Evolutionary conservation across 495 filamentous ascomycete genomes (phyloP), one percentile per base, ranked within the genome.

Genomic region (Penicillium goetzii): DNA sequence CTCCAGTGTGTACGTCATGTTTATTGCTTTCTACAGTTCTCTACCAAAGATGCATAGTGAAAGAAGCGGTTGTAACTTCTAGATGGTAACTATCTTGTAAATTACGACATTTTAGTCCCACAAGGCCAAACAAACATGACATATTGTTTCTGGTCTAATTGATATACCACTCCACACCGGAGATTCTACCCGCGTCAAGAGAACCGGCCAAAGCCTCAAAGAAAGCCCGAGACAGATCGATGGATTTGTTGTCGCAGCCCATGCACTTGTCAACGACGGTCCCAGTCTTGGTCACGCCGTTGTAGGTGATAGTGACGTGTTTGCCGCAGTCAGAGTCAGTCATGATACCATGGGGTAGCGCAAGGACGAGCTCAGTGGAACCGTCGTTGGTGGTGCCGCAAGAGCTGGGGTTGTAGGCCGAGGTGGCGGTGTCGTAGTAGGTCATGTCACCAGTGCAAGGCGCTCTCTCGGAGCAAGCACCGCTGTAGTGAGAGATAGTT

Each of bases 251-350:
- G 60, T 74, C 59, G 70, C 91, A 92, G 69, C 89, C 88, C 72
- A 83, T 84, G 81, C 91, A 93, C 78, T 90, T 90, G 82, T 93
- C 91, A 41, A 85, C 85, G 50, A 92, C 84, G 12, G 58, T 80
- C 33, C 84, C 89, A 4, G 63, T 80, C 51, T 71, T 68, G n/a
- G 83, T 83, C 73, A 84, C 85, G 74, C 87, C 88, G 33, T 74
- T 71, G 64, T 79, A 77, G 23, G 64, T 74, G 77, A 93, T 84
- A 36, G 82, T 86, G 71, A 91, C 86, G 40, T 73, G 83, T 76
- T 84, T 83, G 71, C 85, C 87, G 75, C 91, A 93, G 75, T 83
- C 83, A 43, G 80, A 78, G 73, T 92, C 77, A 30, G 62, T 84
- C 84, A 89, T 84, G 77, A 88, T 74, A 19, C 67, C 76, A 15